Conservation (phyloP, 2,329 filamentous ascomycete species). For the Fusarium concolor region DNA sequence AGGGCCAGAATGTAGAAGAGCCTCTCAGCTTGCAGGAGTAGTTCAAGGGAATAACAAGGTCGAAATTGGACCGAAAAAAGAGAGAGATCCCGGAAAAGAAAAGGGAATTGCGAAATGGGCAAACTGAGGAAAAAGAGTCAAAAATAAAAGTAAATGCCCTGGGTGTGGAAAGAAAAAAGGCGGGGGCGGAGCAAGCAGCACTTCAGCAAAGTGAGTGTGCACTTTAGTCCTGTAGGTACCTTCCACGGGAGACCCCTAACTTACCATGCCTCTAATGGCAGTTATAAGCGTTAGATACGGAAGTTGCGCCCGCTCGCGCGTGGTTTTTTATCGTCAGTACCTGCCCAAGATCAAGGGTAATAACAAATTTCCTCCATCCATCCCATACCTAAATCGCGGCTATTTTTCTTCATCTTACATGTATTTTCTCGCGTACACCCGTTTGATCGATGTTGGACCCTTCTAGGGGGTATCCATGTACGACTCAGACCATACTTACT, state of each 20-base stretch:
- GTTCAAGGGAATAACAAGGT: conserved; percentile 39
- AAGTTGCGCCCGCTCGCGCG: conserved; percentile 28
- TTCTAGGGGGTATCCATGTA: conserved; percentile 20
- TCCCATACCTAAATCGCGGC: conserved; percentile 14
- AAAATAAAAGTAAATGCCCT: conserved; percentile 30
- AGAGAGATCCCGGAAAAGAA: conserved; percentile 44
- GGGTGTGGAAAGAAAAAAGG: conserved; percentile 41
- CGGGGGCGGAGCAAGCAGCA: conserved; percentile 43
- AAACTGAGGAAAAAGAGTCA: conserved; percentile 36
- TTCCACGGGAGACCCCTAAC: conserved; percentile 25
- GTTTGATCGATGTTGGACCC: conserved; percentile 14
- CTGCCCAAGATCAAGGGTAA: conserved; percentile 18
- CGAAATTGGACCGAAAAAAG: conserved; percentile 4
- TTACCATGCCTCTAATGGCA: conserved; percentile 39
- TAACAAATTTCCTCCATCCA: conserved; percentile 22
- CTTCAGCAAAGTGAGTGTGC: conserved; percentile 4
- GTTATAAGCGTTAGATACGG: conserved; percentile 33
- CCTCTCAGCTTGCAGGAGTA: conserved; percentile 2
- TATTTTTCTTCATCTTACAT: conserved; percentile 24
- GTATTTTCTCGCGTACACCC: conserved; percentile 32
- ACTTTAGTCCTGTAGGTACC: conserved; percentile 14
- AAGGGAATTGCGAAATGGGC: conserved; percentile 42
- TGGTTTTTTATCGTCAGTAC: conserved; percentile 29
- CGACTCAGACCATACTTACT: conserved; percentile 29
- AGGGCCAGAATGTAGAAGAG: conserved; percentile 1